These are phyloP conservation scores for Naganishia onofrii DNA, from an alignment of 768 basidiomycete genomes.

Conservation along the genomic window DNA sequence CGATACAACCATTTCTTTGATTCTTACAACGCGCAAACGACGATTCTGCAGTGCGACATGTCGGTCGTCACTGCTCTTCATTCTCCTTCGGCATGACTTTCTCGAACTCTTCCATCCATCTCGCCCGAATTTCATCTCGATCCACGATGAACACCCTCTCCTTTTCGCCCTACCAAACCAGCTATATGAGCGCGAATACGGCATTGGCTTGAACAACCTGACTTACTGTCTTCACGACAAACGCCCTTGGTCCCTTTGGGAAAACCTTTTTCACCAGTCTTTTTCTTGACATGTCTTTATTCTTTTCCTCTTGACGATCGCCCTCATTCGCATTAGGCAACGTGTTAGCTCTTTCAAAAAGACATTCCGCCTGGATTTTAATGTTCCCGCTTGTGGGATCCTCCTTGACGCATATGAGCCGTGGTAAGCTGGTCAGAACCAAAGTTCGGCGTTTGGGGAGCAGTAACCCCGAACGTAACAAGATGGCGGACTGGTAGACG, in stretches of 20 bases:
- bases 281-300: background rate
- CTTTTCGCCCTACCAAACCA: slow-evolving; percentile 18
- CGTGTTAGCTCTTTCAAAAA: background rate
- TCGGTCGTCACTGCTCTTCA: background rate
- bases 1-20: background rate
- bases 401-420: slow-evolving; percentile 49
- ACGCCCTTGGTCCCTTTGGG: slow-evolving; percentile 41
- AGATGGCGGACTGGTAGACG: slow-evolving; percentile 40
- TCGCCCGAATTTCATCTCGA: slow-evolving; percentile 28
- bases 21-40: background rate
- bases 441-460: slow-evolving; percentile 40
- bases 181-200: background rate
- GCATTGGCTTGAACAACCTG: background rate
- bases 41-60: background rate
- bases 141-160: slow-evolving; percentile 33
- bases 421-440: slow-evolving; percentile 40
- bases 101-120: slow-evolving; percentile 31
- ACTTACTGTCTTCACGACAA: slow-evolving; percentile 47
- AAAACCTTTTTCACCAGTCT: slow-evolving; percentile 37
- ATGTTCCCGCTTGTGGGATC: slow-evolving; percentile 30
- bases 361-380: slow-evolving; percentile 42
- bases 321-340: background rate
- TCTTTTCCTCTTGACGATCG: background rate
- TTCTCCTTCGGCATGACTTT: slow-evolving; percentile 5
- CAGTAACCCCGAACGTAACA: slow-evolving; percentile 35